Base-by-base conservation (phyloP, 805 yeast genomes). In the Jamesozyma rosinii region DNA sequence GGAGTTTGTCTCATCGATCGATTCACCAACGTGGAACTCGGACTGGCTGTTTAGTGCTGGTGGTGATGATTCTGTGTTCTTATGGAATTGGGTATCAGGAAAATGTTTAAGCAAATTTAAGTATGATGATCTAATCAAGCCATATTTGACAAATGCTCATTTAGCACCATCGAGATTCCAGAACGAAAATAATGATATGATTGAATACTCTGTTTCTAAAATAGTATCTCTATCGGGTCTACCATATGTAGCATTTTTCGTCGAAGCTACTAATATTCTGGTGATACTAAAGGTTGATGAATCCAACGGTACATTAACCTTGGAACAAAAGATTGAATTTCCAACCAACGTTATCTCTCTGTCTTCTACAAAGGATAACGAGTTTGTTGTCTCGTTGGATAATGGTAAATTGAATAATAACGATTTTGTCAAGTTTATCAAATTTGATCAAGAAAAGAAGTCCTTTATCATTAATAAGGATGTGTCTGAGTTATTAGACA, bases 71-170 rank as follows among this genome's bases (percentile, higher is more conserved):
- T 77, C 63, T 50, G 55, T 92, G 11, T 69, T 75, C 46, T 59
- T 78, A 17, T 90, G 97, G 97, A 71, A 84, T 48, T 88, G 97
- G 95, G 66, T 68, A 21, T 57, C 68, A 15, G 76, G 75, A 30
- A 60, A 65, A 43, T 65, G 74, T 44, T 46, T 83, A 3, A 67
- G 69, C 24, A 69, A 70, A 42, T 67, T 81, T 37, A 71, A 76
- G 19, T 64, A 82, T 20, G 65, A 71, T 22, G 66, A 68, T 0
- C 44, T 67, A 17, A 55, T 69, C 21, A 48, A 60, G 31, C 68
- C 70, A 21, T 74, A 67, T 51, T 67, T 84, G 47, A 72, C 64
- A 32, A 79, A 77, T 6, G 54, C 52, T 1, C 90, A 84, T 57
- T 59, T 71, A 42, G 83, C 85, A 0, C 84, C 88, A 13, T 74